Base-by-base conservation (phyloP, 2,329 filamentous ascomycete species). In the Claviceps africana region DNA sequence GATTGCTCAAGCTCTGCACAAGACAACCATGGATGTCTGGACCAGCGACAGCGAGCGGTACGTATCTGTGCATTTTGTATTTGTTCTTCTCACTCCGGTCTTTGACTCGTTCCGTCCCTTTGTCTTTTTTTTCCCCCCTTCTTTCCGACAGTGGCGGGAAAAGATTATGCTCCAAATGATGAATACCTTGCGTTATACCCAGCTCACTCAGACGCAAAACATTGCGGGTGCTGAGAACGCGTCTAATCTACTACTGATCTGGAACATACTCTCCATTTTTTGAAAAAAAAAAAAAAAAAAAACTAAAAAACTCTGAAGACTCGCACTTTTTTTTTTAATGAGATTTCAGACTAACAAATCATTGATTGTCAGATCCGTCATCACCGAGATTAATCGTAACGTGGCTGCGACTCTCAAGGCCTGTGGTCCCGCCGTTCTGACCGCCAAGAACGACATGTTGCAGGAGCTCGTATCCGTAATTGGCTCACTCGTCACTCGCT, bases 171-270 rank as follows among this genome's bases (percentile, higher is more conserved):
- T 64, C 67, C 65, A 71, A 63, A 83, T 88, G 89, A 96, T 96
- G 89, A 95, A 72, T 76, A 79, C 75, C 70, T 74, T 81, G 82
- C 87, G 88, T 90, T 90, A 91, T 80, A 91, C 91, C 89, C 90
- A 96, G 90, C 90, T 96, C 91, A 96, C 90, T 95, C 88, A 87
- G 86, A 97, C 84, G 83, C 87, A 73, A 78, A 73, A 78, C 73
- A 72, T 81, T 54, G 86, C 82, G 82, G 73, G 82, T 95, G 88
- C 86, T 88, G 88, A 83, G 83, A 93, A 94, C 72, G 75, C 88
- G 69, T 69, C 57, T 69, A 62, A 71, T 71, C 68, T 66, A 63
- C 63, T 62, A 57, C 65, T 67, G 64, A 67, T 60, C 59, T 55
- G 51, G 51, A 43, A 31, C 17, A 47, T 40, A 17, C 30, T 57